Conservation (phyloP, 768 basidiomycete species). For the Cystofilobasidium bisporidii region DNA sequence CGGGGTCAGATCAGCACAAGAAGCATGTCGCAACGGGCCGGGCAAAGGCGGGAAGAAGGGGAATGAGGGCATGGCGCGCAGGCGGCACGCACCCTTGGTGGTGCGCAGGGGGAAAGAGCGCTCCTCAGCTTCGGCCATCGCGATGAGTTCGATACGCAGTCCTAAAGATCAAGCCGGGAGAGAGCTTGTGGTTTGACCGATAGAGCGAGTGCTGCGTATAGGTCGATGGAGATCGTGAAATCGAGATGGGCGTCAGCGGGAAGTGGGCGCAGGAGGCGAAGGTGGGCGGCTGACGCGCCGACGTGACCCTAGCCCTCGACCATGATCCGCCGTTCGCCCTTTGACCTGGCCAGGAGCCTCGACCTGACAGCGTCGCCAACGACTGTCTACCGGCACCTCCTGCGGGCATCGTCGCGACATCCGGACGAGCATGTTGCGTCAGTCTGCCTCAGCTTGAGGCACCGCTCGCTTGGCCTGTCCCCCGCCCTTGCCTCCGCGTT, state of each 20-base stretch:
- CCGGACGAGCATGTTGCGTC: neutral
- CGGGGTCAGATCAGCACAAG: neutral
- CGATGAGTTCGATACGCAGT: too few species aligned
- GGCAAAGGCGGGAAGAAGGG: neutral
- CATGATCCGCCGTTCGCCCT: neutral
- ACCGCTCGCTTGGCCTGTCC: too few species aligned
- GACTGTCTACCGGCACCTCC: neutral
- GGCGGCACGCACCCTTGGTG: neutral
- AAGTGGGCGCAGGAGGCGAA: too few species aligned
- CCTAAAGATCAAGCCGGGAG: too few species aligned
- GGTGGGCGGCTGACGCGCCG: too few species aligned
- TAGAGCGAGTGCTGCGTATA: too few species aligned
- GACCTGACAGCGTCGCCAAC: neutral
- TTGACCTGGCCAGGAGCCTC: neutral
- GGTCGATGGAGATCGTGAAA: too few species aligned
- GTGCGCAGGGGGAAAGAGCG: neutral
- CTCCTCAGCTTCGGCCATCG: neutral
- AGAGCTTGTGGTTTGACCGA: too few species aligned
- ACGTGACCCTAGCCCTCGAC: neutral
- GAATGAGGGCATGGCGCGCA: neutral
- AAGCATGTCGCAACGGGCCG: too few species aligned
- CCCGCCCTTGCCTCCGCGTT: too few species aligned
- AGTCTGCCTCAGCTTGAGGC: neutral
- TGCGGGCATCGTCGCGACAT: neutral
- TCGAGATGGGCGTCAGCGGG: too few species aligned